A percentile compares a stretch with the other conserved stretches of the same genome.
phyloP scores from a whole-genome alignment of 2,329 filamentous ascomycete species.

The Cladophialophora yegresii region DNA sequence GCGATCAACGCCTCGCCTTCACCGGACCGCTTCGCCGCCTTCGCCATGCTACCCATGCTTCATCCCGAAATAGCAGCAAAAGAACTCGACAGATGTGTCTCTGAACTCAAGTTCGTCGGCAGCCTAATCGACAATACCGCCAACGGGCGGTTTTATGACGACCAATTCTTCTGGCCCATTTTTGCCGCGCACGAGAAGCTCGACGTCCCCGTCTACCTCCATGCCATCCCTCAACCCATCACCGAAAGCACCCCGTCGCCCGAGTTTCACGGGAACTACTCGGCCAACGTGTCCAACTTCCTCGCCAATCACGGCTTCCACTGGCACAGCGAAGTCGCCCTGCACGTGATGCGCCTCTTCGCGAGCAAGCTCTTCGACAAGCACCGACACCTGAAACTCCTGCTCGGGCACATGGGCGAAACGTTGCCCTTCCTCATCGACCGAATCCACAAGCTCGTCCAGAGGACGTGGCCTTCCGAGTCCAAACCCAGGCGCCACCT shows the following conservation, averaged over 20 bases:
- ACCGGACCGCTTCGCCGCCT: constrained; percentile 44
- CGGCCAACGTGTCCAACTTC: constrained; percentile 22
- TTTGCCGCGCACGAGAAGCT: constrained; percentile 49
- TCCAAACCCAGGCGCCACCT: constrained; percentile 40
- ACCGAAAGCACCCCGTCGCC: constrained; percentile 38
- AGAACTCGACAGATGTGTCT: constrained; percentile 46
- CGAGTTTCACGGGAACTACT: constrained; percentile 27
- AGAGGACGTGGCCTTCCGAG: constrained; percentile 33
- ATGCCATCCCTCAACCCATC: constrained; percentile 42
- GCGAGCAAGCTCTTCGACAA: constrained; percentile 58
- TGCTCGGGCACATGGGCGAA: constrained; percentile 57
- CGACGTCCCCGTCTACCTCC: constrained; percentile 56
- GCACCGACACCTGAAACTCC: constrained; percentile 57
- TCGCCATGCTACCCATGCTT: constrained; percentile 48
- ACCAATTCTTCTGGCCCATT: constrained; percentile 47
- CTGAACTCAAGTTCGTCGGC: constrained; percentile 51
- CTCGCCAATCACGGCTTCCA: constrained; percentile 28
- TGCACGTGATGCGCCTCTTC: constrained; percentile 50
- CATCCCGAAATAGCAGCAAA: constrained; percentile 43
- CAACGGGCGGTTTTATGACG: constrained; percentile 48
- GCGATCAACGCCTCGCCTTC: constrained; percentile 39
- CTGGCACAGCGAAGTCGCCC: constrained; percentile 45
- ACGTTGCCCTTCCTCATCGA: constrained; percentile 58
- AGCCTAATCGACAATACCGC: constrained; percentile 49
- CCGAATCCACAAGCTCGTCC: constrained; percentile 39